These are phyloP conservation scores for Pseudogymnoascus sp. DNA, from an alignment of 2,329 filamentous ascomycete genomes.

Conservation along the genomic window DNA sequence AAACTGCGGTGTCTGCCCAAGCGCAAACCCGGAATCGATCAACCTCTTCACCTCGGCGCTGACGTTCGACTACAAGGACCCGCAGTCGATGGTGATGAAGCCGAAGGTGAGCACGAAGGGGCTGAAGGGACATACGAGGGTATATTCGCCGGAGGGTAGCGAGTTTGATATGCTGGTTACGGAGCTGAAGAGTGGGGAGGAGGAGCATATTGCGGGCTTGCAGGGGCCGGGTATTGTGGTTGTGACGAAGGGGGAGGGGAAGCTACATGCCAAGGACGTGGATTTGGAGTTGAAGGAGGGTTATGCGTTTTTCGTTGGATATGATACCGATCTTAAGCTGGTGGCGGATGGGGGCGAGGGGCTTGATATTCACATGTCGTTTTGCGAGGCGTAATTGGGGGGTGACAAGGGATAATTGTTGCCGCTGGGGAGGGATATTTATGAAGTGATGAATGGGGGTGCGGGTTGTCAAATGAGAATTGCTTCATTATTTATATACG, in stretches of 20 bases:
- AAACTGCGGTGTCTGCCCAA: slow-evolving; percentile 67
- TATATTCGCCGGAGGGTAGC: slow-evolving; percentile 60
- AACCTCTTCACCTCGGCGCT: slow-evolving; percentile 57
- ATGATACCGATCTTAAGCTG: slow-evolving; percentile 20
- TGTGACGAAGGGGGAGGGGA: slow-evolving; percentile 52
- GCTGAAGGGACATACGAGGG: slow-evolving; percentile 51
- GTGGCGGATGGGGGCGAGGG: slow-evolving; percentile 12
- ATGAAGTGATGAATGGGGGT: slow-evolving; percentile 5
- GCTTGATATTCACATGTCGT: slow-evolving; percentile 22
- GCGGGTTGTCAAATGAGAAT: neutral
- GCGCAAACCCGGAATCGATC: slow-evolving; percentile 54
- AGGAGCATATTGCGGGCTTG: slow-evolving; percentile 48
- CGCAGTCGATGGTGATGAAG: slow-evolving; percentile 49
- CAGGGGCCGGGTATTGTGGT: slow-evolving; percentile 58
- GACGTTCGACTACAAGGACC: slow-evolving; percentile 55
- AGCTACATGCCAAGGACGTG: slow-evolving; percentile 46
- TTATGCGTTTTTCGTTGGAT: slow-evolving; percentile 57
- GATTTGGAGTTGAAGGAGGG: slow-evolving; percentile 52
- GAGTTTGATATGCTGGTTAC: slow-evolving; percentile 65
- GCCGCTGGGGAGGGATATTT: neutral
- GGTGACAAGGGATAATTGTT: neutral
- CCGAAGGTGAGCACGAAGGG: slow-evolving; percentile 43
- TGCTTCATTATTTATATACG: slow-evolving; percentile 1
- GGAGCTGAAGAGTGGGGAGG: slow-evolving; percentile 48
- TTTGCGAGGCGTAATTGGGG: slow-evolving; percentile 10